Base-by-base conservation (phyloP, 2,329 filamentous ascomycete species). In the Cercospora zeae-maydis region DNA sequence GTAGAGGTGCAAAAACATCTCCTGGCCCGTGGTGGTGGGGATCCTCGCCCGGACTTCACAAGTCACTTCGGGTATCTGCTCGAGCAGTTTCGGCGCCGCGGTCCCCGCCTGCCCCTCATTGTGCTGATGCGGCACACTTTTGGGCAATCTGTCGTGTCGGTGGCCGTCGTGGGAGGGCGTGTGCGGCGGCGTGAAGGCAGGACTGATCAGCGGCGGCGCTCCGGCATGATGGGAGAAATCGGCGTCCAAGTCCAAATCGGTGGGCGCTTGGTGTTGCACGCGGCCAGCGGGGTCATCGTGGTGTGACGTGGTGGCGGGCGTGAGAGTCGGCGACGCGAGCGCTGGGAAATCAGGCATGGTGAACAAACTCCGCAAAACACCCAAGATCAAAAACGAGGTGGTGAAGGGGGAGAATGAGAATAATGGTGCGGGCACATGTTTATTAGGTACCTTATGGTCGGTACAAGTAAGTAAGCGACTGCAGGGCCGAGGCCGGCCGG, bases 1-100 rank as follows among this genome's bases (percentile, higher is more conserved):
- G 79, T 99, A 99, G 0, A 98, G 82, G 74, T 99, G 93, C 57
- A 99, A 79, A 77, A 96, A 99, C 92, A 99, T 98, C 77, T 99
- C 93, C 10, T 92, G 90, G 3, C 93, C 93, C 0, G 85, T 87
- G 1, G 92, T 93, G 0, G 93, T 98, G 0, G 95, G 95, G 71
- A 99, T 99, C 59, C 95, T 88, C 16, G 95, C 95, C 69, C 95
- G 89, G 54, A 98, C 95, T 67, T 96, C 87, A 79, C 95, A 99
- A 75, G 91, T 88, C n/a, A 99, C 93, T 24, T 90, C 79, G 7
- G 93, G 95, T 1, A 98, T 81, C 13, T 82, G 85, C 68, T 89
- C 82, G 6, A 97, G 84, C 21, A 96, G 82, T 63, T 86, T 87
- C 0, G 92, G 91, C 33, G 84, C 87, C 88, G 57, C 80, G 78